Conservation (phyloP, 345 rosid genomes). For the Sonneratia caseolaris region DNA sequence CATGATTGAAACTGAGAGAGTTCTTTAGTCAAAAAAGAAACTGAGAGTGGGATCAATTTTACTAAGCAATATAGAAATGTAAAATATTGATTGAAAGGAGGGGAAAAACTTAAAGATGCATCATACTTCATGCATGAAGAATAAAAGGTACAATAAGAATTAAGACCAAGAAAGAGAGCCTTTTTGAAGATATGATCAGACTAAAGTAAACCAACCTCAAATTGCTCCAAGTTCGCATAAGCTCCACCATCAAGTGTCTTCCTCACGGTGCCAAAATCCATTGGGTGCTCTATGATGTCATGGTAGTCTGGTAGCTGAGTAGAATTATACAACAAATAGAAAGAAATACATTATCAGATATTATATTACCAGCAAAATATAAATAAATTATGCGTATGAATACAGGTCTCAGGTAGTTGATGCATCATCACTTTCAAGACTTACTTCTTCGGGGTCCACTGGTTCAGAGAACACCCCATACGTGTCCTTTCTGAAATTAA, state of each 20-base stretch:
- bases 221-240: conserved; percentile 23
- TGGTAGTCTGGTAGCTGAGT: conserved; percentile 84
- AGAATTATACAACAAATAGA: conserved; percentile 4
- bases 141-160: no score
- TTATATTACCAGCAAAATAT: neutral
- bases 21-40: neutral
- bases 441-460: conserved; percentile 62
- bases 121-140: no score
- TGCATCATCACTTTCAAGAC: conserved; percentile 12
- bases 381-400: neutral
- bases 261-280: conserved; percentile 75
- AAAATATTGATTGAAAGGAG: no score
- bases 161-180: no score
- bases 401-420: conserved; percentile 2
- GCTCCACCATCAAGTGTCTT: conserved; percentile 49
- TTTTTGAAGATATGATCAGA: neutral
- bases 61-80: no score
- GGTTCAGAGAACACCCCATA: conserved; percentile 65
- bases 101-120: no score
- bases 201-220: conserved; percentile 6
- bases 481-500: conserved; percentile 53
- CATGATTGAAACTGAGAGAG: neutral
- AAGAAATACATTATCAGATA: neutral
- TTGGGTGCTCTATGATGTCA: conserved; percentile 66
- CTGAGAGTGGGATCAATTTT: no score